phyloP scores from a whole-genome alignment of 2,329 filamentous ascomycete species.

The Calycina marina region DNA sequence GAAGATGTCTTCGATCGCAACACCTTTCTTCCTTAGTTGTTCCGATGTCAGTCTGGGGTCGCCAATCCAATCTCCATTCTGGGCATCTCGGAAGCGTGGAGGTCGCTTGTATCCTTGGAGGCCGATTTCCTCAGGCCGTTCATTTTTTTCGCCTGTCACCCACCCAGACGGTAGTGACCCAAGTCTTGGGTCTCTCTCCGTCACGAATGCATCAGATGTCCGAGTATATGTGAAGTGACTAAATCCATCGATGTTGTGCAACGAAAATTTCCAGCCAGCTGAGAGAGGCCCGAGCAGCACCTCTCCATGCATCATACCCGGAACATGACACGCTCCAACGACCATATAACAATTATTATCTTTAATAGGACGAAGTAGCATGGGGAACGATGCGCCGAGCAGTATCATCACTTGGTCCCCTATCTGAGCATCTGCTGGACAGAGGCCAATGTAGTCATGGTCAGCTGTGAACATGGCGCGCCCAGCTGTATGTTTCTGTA shows the following conservation, averaged over 20 bases:
- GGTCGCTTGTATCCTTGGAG: no score
- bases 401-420: not conserved
- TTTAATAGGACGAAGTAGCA: not conserved
- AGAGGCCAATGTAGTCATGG: not conserved
- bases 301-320: conserved; percentile 1
- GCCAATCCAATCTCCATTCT: no score
- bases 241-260: not conserved
- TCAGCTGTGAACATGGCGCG: not conserved
- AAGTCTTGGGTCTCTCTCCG: not conserved
- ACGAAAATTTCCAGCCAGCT: not conserved
- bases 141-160: no score
- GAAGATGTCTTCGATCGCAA: no score
- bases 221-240: not conserved
- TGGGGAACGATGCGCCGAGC: not conserved
- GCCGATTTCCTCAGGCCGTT: no score
- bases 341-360: not conserved
- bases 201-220: not conserved
- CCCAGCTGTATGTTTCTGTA: not conserved
- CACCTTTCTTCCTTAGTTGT: no score
- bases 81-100: no score
- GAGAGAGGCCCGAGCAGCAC: not conserved
- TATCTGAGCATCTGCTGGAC: not conserved
- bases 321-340: not conserved
- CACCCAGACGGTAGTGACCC: not conserved
- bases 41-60: no score